Conservation (phyloP, 1,284 basidiomycete species). For the Ganoderma lingzhi region DNA sequence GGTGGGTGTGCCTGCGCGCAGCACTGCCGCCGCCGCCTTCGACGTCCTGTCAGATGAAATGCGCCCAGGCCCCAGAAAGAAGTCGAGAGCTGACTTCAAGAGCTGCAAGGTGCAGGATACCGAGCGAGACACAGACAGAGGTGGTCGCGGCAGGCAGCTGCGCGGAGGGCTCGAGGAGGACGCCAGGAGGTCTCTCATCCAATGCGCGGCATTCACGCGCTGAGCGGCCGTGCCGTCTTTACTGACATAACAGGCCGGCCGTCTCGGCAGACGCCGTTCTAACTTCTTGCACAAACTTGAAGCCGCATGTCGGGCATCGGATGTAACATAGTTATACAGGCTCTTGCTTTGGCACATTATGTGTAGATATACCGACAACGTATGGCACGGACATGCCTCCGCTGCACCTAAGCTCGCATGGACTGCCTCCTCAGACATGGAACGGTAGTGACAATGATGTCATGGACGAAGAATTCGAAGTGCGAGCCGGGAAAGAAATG, state of each 20-base stretch:
- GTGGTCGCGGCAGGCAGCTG: not conserved
- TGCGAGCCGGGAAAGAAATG: not conserved
- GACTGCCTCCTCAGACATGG: not conserved
- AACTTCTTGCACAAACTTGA: not conserved
- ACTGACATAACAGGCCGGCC: too few relatives aligned
- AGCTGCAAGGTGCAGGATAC: not conserved
- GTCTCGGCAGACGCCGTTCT: not conserved
- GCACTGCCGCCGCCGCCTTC: not conserved
- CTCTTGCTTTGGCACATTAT: not conserved
- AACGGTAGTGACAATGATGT: too few relatives aligned
- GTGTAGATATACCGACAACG: not conserved
- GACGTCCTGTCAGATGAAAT: not conserved
- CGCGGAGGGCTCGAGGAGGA: not conserved
- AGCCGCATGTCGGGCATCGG: not conserved
- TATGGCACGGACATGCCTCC: not conserved
- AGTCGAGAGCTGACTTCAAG: not conserved
- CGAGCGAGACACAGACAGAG: not conserved
- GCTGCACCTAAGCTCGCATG: not conserved
- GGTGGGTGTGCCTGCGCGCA: not conserved
- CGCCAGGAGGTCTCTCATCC: not conserved
- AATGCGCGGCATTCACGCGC: not conserved
- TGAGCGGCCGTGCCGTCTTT: not conserved
- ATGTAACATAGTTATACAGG: not conserved
- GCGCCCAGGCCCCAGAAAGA: too few relatives aligned
- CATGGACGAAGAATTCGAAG: not conserved